These are phyloP conservation scores for Rhodotorula mucilaginosa DNA, from an alignment of 1,284 basidiomycete species.

Conservation along the genomic window DNA sequence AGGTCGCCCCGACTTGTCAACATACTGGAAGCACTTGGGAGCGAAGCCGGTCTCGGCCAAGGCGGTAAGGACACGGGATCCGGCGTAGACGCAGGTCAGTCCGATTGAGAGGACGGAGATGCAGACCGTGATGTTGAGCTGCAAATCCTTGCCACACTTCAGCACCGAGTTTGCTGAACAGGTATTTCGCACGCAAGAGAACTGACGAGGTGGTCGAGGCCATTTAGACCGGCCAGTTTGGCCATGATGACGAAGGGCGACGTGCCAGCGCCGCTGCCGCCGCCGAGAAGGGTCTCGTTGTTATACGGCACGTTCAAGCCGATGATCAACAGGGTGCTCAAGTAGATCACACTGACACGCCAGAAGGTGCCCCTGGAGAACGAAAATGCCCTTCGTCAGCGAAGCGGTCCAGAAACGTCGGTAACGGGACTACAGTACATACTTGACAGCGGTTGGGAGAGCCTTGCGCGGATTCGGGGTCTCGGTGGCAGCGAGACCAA, in stretches of 20 bases:
- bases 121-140: slow-evolving; percentile 50
- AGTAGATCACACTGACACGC: slow-evolving; percentile 52
- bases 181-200: no score
- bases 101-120: slow-evolving; percentile 50
- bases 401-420: not conserved
- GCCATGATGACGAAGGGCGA: slow-evolving; percentile 57
- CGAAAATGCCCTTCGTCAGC: slow-evolving; percentile 40
- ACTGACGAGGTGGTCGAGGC: slow-evolving; percentile 50
- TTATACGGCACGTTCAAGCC: slow-evolving; percentile 58
- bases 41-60: slow-evolving; percentile 41
- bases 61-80: slow-evolving; percentile 48
- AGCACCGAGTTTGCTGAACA: not conserved
- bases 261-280: slow-evolving; percentile 50
- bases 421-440: no score
- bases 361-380: slow-evolving; percentile 28
- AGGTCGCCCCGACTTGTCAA: slow-evolving; percentile 57
- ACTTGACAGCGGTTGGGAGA: no score
- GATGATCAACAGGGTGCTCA: slow-evolving; percentile 57
- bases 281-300: slow-evolving; percentile 45
- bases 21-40: slow-evolving; percentile 52
- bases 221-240: slow-evolving; percentile 50
- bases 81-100: slow-evolving; percentile 50
- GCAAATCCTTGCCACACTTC: not conserved
- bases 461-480: slow-evolving; percentile 42
- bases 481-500: slow-evolving; percentile 68